Conservation (phyloP, 1,139 yeast species). For the Debaryomyces psychrophilus region DNA sequence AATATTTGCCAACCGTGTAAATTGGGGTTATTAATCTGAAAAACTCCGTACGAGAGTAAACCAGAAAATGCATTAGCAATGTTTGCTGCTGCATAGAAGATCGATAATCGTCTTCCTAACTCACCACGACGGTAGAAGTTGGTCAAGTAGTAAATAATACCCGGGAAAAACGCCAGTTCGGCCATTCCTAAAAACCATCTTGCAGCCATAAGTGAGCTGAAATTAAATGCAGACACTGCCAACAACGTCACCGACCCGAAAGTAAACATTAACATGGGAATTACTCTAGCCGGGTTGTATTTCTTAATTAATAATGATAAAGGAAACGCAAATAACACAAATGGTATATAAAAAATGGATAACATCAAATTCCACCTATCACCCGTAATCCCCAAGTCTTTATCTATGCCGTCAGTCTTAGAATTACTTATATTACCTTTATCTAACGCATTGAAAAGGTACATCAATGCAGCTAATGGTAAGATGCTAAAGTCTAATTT, state of each 20-base stretch:
- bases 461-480: constrained; percentile 31
- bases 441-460: constrained; percentile 33
- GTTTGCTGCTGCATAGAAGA: constrained; percentile 26
- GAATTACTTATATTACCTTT: constrained; percentile 28
- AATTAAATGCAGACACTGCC: constrained; percentile 21
- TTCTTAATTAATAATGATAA: constrained; percentile 23
- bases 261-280: constrained; percentile 24
- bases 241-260: constrained; percentile 24
- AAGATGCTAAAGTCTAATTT: constrained; percentile 39
- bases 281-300: constrained; percentile 25
- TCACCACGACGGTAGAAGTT: constrained; percentile 26
- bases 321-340: constrained; percentile 26
- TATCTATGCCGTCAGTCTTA: constrained; percentile 26
- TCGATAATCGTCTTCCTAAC: constrained; percentile 23
- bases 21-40: constrained; percentile 26
- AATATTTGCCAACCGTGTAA: constrained; percentile 30
- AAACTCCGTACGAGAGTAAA: constrained; percentile 24
- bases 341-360: constrained; percentile 27
- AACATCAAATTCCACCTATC: constrained; percentile 28
- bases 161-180: constrained; percentile 26
- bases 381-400: constrained; percentile 23
- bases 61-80: constrained; percentile 28
- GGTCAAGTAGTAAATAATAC: constrained; percentile 25
- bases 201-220: constrained; percentile 23
- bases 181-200: constrained; percentile 27